phyloP scores from a whole-genome alignment of 1,139 yeast genomes.

The Debaryomyces sp. region DNA sequence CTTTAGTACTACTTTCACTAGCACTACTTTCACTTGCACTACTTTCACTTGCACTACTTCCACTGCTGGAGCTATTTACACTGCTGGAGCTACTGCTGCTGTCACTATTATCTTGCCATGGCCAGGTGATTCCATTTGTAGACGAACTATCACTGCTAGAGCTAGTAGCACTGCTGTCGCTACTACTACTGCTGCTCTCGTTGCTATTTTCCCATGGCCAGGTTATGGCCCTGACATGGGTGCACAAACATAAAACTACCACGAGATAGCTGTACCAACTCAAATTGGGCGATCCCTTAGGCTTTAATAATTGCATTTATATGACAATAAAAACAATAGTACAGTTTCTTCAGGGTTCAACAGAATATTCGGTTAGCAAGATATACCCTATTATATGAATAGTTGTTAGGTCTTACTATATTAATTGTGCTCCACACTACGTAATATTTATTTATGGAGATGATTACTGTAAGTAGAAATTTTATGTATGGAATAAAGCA shows the following conservation, averaged over 20 bases:
- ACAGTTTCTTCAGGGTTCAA: not conserved
- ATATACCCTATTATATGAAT: not conserved
- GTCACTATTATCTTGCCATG: slow-evolving; percentile 17
- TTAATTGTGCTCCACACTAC: not conserved
- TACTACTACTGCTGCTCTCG: not conserved
- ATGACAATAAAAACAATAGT: not conserved
- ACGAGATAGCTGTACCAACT: not conserved
- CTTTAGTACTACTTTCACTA: slow-evolving; percentile 18
- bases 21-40: slow-evolving; percentile 8
- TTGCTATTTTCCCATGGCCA: slow-evolving; percentile 23
- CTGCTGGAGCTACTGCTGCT: slow-evolving; percentile 1
- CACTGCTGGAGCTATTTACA: not conserved
- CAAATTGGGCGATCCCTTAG: not conserved
- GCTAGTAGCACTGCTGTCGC: slow-evolving; percentile 2
- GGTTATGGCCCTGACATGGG: slow-evolving; percentile 8
- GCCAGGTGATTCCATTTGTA: slow-evolving; percentile 16
- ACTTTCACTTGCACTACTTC: not conserved
- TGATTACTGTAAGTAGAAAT: not conserved
- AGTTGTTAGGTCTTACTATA: not conserved
- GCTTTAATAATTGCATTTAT: not conserved
- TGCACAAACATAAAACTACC: slow-evolving; percentile 3
- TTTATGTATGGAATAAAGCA: not conserved
- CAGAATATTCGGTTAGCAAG: not conserved
- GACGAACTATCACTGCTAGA: not conserved
- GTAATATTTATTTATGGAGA: not conserved